Evolutionary conservation across 2,329 filamentous ascomycete genomes (phyloP), one percentile per base, ranked within the genome.

Genomic region (Clonostachys rosea): DNA sequence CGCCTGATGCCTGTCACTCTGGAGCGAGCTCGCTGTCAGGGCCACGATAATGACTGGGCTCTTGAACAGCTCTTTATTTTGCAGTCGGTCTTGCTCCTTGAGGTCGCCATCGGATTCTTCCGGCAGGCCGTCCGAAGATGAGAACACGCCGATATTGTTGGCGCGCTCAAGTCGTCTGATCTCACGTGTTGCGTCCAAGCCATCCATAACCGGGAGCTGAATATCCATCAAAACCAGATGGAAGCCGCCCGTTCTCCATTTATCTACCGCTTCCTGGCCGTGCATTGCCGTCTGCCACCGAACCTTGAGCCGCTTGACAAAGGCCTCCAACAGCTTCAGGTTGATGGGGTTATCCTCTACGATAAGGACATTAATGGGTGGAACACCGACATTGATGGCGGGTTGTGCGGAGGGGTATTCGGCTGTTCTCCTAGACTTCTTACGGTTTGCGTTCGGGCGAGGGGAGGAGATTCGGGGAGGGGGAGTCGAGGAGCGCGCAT

Each of bases 311-410:
- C 91, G 79, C 70, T 96, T 96, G 76, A 97, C 92, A 60, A 99
- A 95, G 2, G 91, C 91, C 62, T 96, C 92, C 35, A 99, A 74
- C 10, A 99, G 83, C 59, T 90, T 89, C 55, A 97, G 74, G 62
- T 97, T 99, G 76, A 99, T 97, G 53, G 94, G 91, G 66, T 99
- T 99, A 70, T 99, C 94, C 71, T 99, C 94, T 13, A 99, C 94
- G 50, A 99, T 96, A 40, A 99, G 76, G 8, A 97, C 91, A 57
- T 95, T 97, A 70, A 99, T 97, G 2, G 94, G 92, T 8, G 94
- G 94, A 1, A 97, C 90, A 2, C 84, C 84, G 46, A 85, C 86
- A 55, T 92, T 90, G 30, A 95, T 78, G 57, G 89, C 76, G 33
- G 81, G 84, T 5, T 84, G 74, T 24, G 79, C 78, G 60, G 12